These are phyloP conservation scores for Panellus pusillus DNA, from an alignment of 768 basidiomycete genomes.

Conservation along the genomic window DNA sequence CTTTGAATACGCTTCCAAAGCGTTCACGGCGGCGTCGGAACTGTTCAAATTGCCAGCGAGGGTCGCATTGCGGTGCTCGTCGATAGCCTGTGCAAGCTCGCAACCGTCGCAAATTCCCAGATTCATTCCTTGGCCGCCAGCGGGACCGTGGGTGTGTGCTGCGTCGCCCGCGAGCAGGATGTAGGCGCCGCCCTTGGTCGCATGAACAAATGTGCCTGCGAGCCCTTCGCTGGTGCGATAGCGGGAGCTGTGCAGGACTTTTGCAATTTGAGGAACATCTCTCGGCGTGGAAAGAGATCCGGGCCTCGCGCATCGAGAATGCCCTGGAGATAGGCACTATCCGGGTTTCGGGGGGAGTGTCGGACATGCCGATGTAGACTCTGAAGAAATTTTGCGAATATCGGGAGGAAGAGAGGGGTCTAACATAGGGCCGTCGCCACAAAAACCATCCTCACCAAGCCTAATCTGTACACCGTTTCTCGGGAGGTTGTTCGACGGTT, in stretches of 20 bases:
- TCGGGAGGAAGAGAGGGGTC: background rate
- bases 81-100: conserved; percentile 35
- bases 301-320: conserved; percentile 12
- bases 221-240: conserved; percentile 38
- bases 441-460: conserved; percentile 4
- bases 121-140: conserved; percentile 51
- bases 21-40: conserved; percentile 21
- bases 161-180: conserved; percentile 39
- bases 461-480: conserved; percentile 1
- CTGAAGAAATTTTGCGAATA: background rate
- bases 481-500: background rate
- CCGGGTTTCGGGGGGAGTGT: conserved; percentile 7
- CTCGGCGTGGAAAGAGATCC: background rate
- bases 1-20: conserved; percentile 29
- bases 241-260: conserved; percentile 38
- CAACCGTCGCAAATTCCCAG: conserved; percentile 44
- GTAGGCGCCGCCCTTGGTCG: conserved; percentile 1
- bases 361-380: conserved; percentile 13
- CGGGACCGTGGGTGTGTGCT: conserved; percentile 31
- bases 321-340: conserved; percentile 10
- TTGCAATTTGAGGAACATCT: conserved; percentile 4
- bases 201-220: conserved; percentile 28
- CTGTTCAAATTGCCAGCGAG: too few species aligned
- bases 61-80: conserved; percentile 27
- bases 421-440: conserved; percentile 5